These are phyloP conservation scores for Rhodotorula glutinis DNA, from an alignment of 1,284 basidiomycete species.

Conservation along the genomic window DNA sequence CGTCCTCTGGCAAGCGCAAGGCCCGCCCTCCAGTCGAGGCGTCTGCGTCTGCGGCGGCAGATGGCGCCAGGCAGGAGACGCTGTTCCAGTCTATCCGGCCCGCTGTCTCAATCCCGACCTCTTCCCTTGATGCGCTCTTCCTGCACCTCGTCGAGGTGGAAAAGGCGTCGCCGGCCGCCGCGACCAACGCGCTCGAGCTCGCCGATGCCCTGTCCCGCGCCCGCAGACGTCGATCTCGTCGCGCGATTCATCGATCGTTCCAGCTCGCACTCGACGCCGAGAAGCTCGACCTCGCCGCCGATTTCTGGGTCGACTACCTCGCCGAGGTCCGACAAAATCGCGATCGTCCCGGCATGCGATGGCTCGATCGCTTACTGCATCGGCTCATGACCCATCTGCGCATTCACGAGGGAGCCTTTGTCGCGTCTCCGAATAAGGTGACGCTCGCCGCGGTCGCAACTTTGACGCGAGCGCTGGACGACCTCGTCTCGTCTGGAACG, in stretches of 20 bases:
- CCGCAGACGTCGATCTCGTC: slow-evolving; percentile 4
- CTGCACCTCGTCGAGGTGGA: slow-evolving; percentile 6
- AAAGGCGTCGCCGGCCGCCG: neutral
- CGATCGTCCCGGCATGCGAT: neutral
- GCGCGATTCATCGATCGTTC: slow-evolving; percentile 9
- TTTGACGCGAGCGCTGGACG: slow-evolving; percentile 20
- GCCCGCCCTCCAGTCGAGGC: neutral
- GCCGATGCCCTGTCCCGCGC: slow-evolving; percentile 14
- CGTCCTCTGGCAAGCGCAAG: neutral
- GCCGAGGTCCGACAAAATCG: neutral
- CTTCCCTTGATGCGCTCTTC: slow-evolving; percentile 26
- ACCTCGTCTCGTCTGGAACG: neutral
- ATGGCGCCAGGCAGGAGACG: neutral
- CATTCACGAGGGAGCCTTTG: neutral
- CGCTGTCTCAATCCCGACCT: slow-evolving; percentile 23
- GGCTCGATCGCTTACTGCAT: neutral
- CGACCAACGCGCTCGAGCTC: slow-evolving; percentile 16
- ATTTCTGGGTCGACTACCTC: slow-evolving; percentile 24
- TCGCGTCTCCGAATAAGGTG: neutral
- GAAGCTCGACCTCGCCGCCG: slow-evolving; percentile 29
- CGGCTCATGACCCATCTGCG: neutral
- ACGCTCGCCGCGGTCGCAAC: slow-evolving; percentile 16
- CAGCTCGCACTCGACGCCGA: slow-evolving; percentile 1
- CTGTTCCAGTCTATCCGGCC: slow-evolving; percentile 7
- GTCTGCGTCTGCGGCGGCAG: neutral